These are phyloP conservation scores for Calonectria pauciramosa DNA, from an alignment of 2,329 filamentous ascomycete genomes.

Conservation along the genomic window DNA sequence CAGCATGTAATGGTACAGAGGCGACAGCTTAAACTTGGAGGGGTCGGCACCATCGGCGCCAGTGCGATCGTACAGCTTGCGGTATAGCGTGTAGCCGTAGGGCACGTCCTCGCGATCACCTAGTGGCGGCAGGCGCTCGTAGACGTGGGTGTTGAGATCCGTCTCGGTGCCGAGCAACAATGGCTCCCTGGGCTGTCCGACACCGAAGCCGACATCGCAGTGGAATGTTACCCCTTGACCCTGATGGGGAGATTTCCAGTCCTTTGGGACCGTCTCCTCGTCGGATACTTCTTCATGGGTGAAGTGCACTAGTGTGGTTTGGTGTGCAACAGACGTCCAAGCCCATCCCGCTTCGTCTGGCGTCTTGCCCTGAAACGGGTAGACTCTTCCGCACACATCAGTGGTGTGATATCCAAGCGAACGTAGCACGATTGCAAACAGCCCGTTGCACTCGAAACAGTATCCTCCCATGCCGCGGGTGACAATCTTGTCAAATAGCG, in stretches of 20 bases:
- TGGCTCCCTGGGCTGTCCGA: slow-evolving; percentile 9
- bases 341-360: slow-evolving; percentile 2
- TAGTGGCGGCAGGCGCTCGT: neutral
- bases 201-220: slow-evolving; percentile 14
- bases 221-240: neutral
- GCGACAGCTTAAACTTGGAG: neutral
- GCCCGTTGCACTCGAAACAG: slow-evolving; percentile 14
- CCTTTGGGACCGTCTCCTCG: neutral
- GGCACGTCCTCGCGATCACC: neutral
- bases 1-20: slow-evolving; percentile 7
- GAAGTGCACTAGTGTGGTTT: slow-evolving; percentile 10
- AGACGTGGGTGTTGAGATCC: neutral
- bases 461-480: slow-evolving; percentile 19
- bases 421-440: slow-evolving; percentile 4
- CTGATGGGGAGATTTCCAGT: neutral
- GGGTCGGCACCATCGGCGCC: too few species aligned
- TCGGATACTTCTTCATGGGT: neutral
- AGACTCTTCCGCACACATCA: neutral
- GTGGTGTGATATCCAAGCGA: slow-evolving; percentile 7
- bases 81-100: neutral
- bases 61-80: neutral
- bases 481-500: slow-evolving; percentile 16
- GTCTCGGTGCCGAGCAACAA: slow-evolving; percentile 8
- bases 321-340: neutral
- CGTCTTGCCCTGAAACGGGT: neutral